Evolutionary conservation across 345 rosid genomes (phyloP).

Genomic region (Pugionium cornutum): DNA sequence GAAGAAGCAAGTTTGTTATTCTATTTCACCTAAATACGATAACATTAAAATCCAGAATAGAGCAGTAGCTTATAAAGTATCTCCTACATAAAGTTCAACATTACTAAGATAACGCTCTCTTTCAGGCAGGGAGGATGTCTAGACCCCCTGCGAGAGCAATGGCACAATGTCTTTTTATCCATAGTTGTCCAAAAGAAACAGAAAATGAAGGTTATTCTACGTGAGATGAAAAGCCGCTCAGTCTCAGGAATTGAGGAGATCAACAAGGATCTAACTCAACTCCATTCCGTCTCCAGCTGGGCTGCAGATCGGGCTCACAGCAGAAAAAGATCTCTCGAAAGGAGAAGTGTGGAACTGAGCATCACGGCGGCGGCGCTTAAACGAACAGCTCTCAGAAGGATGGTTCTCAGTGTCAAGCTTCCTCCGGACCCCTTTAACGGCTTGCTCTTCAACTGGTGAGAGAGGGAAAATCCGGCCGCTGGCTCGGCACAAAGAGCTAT

Average conservation of each 20-base stretch:
- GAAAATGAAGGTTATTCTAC: slow-evolving; percentile 41
- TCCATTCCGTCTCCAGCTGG: slow-evolving; percentile 98
- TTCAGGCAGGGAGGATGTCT: slow-evolving; percentile 53
- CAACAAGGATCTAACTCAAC: slow-evolving; percentile 62
- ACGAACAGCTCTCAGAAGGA: slow-evolving; percentile 68
- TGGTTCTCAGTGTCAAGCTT: slow-evolving; percentile 80
- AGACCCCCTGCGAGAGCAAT: slow-evolving; percentile 49
- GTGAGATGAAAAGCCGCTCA: slow-evolving; percentile 38
- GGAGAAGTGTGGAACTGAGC: slow-evolving; percentile 80
- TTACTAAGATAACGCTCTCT: slow-evolving; percentile 51
- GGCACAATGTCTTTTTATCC: slow-evolving; percentile 52
- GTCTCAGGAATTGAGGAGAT: slow-evolving; percentile 23
- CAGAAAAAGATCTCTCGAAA: slow-evolving; percentile 87
- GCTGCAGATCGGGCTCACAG: slow-evolving; percentile 91
- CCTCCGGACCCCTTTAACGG: slow-evolving; percentile 93
- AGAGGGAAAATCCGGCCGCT: slow-evolving; percentile 83
- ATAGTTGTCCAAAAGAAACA: slow-evolving; percentile 45
- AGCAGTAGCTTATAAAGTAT: slow-evolving; percentile 37
- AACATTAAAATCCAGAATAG: slow-evolving; percentile 30
- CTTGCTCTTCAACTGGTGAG: slow-evolving; percentile 76
- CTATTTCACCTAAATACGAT: slow-evolving; percentile 31
- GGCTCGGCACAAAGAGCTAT: slow-evolving; percentile 86
- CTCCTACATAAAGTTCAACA: slow-evolving; percentile 48
- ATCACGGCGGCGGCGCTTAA: slow-evolving; percentile 87
- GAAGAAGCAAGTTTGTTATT: slow-evolving; percentile 27